A percentile compares a stretch with the other conserved stretches of the same genome.
Conservation (phyloP, 2,329 filamentous ascomycete species). For the Diaporthe aspalathi region DNA sequence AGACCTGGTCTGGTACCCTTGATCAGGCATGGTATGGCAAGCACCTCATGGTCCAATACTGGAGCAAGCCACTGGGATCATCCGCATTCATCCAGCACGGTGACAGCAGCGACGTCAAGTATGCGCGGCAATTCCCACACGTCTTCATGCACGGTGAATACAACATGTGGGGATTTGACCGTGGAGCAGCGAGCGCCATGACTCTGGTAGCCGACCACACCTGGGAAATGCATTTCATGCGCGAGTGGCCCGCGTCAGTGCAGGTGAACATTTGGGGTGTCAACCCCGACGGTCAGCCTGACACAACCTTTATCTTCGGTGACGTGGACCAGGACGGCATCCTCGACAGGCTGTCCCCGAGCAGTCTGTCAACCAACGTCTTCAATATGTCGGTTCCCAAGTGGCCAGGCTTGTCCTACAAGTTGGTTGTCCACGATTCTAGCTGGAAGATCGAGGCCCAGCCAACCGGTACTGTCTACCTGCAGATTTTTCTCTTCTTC, state of each 20-base stretch:
- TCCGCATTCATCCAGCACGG: constrained; percentile 70
- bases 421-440: constrained; percentile 65
- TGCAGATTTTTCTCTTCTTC: constrained; percentile 65
- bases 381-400: constrained; percentile 69
- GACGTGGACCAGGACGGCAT: constrained; percentile 69
- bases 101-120: constrained; percentile 57
- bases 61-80: constrained; percentile 66
- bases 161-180: constrained; percentile 72
- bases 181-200: constrained; percentile 64
- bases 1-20: constrained; percentile 67
- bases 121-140: constrained; percentile 67
- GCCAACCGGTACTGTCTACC: constrained; percentile 63
- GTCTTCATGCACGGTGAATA: constrained; percentile 70
- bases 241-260: constrained; percentile 70
- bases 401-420: constrained; percentile 65
- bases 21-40: constrained; percentile 69
- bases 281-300: constrained; percentile 69
- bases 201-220: constrained; percentile 57
- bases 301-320: constrained; percentile 67
- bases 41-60: constrained; percentile 72
- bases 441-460: constrained; percentile 61
- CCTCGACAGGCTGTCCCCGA: constrained; percentile 70
- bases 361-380: constrained; percentile 62
- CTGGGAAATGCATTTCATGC: constrained; percentile 71
- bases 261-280: constrained; percentile 75